phyloP scores from a whole-genome alignment of 768 basidiomycete species.

The Tulasnella sp. region DNA sequence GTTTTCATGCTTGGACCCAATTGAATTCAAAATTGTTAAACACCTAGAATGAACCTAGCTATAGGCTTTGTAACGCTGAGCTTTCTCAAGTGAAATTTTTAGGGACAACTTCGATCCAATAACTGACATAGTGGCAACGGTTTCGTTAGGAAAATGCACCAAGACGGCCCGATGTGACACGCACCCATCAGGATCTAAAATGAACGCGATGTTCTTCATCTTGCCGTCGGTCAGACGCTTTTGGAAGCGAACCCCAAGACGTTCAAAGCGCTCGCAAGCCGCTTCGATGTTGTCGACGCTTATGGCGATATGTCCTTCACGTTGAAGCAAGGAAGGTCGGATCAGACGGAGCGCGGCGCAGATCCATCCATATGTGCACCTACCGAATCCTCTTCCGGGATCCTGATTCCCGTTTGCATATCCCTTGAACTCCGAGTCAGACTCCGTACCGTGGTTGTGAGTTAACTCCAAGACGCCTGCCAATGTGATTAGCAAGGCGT shows the following conservation, averaged over 20 bases:
- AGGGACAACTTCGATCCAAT: conserved; percentile 19
- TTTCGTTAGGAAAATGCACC: neutral
- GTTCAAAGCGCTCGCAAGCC: conserved; percentile 75
- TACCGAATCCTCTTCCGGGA: conserved; percentile 40
- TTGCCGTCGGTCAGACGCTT: conserved; percentile 76
- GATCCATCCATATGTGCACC: neutral
- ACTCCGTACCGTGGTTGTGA: conserved; percentile 85
- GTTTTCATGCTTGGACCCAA: neutral
- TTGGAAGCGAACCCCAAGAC: conserved; percentile 71
- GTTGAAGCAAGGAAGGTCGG: neutral
- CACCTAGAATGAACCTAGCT: too few relatives aligned
- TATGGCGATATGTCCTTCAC: conserved; percentile 78
- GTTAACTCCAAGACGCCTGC: conserved; percentile 76
- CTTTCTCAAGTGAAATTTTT: neutral
- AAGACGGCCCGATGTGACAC: neutral
- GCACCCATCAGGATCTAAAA: conserved; percentile 71
- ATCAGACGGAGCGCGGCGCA: neutral
- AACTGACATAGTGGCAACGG: conserved; percentile 21
- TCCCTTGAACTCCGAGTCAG: conserved; percentile 61
- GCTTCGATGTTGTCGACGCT: conserved; percentile 70
- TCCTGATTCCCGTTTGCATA: conserved; percentile 82
- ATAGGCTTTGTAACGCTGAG: neutral
- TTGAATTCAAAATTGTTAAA: neutral
- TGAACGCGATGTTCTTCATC: conserved; percentile 78
- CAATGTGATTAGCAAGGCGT: neutral